phyloP scores from a whole-genome alignment of 2,329 filamentous ascomycete genomes.

The Aspergillus fischeri region DNA sequence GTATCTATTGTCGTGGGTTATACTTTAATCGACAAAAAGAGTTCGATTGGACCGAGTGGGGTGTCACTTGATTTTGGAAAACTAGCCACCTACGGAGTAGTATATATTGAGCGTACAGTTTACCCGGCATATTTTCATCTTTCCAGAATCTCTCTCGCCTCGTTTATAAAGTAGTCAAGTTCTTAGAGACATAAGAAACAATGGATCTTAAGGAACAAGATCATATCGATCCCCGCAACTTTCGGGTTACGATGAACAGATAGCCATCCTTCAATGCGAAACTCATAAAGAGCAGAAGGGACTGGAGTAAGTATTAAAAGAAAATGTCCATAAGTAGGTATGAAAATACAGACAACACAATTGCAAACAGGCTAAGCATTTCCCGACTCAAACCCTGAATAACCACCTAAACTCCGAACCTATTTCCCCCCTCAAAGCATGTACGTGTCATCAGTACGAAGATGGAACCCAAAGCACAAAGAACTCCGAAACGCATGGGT shows the following conservation, averaged over 20 bases:
- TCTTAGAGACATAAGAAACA: too few species aligned
- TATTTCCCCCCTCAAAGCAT: constrained; percentile 4
- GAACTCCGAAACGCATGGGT: constrained; percentile 11
- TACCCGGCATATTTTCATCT: too few species aligned
- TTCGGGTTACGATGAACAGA: too few species aligned
- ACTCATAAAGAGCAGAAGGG: not conserved
- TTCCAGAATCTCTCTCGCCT: too few species aligned
- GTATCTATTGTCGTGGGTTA: not conserved
- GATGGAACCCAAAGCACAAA: not conserved
- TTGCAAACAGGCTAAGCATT: not conserved
- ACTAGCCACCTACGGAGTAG: not conserved
- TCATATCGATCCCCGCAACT: too few species aligned
- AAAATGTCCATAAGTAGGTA: not conserved
- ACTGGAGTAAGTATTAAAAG: not conserved
- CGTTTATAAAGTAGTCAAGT: too few species aligned
- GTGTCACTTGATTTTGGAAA: not conserved
- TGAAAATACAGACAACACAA: not conserved
- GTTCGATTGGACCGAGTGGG: not conserved
- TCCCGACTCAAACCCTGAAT: constrained; percentile 3
- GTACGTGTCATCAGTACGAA: not conserved
- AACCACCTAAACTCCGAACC: constrained; percentile 17
- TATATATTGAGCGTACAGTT: too few species aligned
- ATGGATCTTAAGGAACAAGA: too few species aligned
- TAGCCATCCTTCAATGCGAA: not conserved
- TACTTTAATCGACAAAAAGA: not conserved